These are phyloP conservation scores for Physcomitrium patens DNA, from an alignment of 225 moss, liverwort and hornwort genomes.

Conservation along the genomic window DNA sequence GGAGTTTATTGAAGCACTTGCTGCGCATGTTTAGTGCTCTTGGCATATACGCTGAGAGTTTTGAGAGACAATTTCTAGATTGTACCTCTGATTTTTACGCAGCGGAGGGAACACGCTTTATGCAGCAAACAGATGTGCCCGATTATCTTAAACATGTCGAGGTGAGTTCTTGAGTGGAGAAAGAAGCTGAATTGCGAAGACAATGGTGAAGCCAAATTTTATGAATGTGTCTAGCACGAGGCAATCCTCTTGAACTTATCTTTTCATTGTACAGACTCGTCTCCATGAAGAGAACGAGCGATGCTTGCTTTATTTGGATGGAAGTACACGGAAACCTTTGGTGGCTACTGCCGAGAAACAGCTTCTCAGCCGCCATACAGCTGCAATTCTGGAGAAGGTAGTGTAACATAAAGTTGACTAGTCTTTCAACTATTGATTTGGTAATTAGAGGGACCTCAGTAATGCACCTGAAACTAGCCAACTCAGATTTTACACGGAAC, in stretches of 20 bases:
- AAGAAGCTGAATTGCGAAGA: background rate
- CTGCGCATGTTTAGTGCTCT: conserved; percentile 94
- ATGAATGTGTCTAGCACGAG: background rate
- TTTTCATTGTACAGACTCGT: conserved; percentile 54
- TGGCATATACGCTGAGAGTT: conserved; percentile 87
- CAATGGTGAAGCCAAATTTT: background rate
- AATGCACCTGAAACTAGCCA: background rate
- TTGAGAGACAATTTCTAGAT: conserved; percentile 88
- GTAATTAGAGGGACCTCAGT: background rate
- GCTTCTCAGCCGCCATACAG: conserved; percentile 85
- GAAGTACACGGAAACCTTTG: conserved; percentile 76
- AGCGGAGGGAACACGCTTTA: conserved; percentile 88
- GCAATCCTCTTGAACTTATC: background rate
- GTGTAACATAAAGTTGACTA: conserved; percentile 1
- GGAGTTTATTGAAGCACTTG: conserved; percentile 86
- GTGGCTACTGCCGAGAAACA: conserved; percentile 89
- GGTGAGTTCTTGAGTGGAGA: conserved; percentile 42
- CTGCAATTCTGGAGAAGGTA: conserved; percentile 84
- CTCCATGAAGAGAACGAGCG: conserved; percentile 92
- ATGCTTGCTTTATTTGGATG: conserved; percentile 86
- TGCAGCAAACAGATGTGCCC: conserved; percentile 97
- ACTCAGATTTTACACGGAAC: background rate
- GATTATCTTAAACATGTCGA: conserved; percentile 96
- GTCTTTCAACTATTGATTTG: background rate
- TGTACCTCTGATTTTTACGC: conserved; percentile 92